phyloP scores from a whole-genome alignment of 768 basidiomycete genomes.

The Leucosporidium creatinivorum region DNA sequence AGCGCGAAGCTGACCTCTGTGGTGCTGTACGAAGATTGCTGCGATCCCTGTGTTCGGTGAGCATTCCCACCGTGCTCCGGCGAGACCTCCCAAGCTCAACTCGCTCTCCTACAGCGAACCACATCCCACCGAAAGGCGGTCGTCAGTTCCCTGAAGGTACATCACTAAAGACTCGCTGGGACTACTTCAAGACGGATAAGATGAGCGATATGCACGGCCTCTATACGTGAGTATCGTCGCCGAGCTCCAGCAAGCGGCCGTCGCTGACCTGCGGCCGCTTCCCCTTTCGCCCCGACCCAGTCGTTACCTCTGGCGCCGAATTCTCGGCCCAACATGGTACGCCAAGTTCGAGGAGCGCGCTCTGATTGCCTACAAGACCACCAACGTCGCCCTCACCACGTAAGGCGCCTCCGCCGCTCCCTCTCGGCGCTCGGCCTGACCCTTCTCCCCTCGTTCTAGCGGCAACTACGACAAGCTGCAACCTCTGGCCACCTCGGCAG shows the following conservation, averaged over 20 bases:
- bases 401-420: neutral
- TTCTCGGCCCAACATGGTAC: slow-evolving; percentile 20
- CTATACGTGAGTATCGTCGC: slow-evolving; percentile 7
- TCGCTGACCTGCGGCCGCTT: neutral
- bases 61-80: neutral
- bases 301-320: slow-evolving; percentile 8
- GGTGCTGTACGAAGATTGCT: neutral
- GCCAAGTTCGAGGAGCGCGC: slow-evolving; percentile 19
- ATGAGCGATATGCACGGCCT: neutral
- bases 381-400: slow-evolving; percentile 24
- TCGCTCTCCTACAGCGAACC: slow-evolving; percentile 15
- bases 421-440: neutral
- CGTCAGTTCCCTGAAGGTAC: slow-evolving; percentile 6
- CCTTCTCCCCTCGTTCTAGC: neutral
- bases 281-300: neutral
- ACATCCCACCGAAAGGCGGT: slow-evolving; percentile 20
- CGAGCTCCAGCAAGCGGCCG: neutral
- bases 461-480: slow-evolving; percentile 23
- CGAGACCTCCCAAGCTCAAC: neutral
- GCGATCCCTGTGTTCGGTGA: slow-evolving; percentile 20
- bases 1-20: neutral
- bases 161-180: neutral
- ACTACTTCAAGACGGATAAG: slow-evolving; percentile 12
- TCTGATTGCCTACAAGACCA: slow-evolving; percentile 10
- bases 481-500: slow-evolving; percentile 9